Conservation (phyloP, 352 stramenopile species). For the Plasmopara halstedii region DNA sequence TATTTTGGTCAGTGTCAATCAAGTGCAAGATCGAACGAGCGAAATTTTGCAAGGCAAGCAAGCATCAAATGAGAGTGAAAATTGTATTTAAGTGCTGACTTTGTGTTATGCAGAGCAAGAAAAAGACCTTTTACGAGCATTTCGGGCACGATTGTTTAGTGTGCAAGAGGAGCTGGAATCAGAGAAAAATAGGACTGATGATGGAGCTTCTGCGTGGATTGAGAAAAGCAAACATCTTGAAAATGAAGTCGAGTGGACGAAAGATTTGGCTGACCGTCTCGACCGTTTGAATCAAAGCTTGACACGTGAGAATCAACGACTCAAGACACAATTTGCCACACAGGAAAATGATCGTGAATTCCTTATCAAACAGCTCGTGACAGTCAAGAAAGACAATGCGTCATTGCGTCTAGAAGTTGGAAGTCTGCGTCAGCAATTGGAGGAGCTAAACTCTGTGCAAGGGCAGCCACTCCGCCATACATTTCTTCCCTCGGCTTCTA, state of each 20-base stretch:
- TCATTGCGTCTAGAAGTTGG: slow-evolving; percentile 59
- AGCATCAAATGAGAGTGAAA: too few species aligned
- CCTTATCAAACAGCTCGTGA: slow-evolving; percentile 88
- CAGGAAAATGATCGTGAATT: slow-evolving; percentile 93
- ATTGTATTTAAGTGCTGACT: neutral
- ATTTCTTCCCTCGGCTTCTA: slow-evolving; percentile 23
- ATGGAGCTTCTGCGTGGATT: slow-evolving; percentile 86
- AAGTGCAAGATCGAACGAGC: slow-evolving; percentile 87
- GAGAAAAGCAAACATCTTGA: slow-evolving; percentile 87
- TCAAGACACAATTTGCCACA: slow-evolving; percentile 88
- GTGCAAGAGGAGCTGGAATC: slow-evolving; percentile 90
- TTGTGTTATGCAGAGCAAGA: slow-evolving; percentile 59
- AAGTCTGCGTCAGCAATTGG: slow-evolving; percentile 39
- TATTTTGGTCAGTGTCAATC: slow-evolving; percentile 85
- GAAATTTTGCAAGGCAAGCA: slow-evolving; percentile 73
- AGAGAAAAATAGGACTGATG: slow-evolving; percentile 87
- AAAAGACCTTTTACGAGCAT: slow-evolving; percentile 85
- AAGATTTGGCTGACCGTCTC: slow-evolving; percentile 85
- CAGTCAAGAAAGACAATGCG: slow-evolving; percentile 89
- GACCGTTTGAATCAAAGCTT: slow-evolving; percentile 88
- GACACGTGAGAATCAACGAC: slow-evolving; percentile 75
- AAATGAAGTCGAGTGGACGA: slow-evolving; percentile 85
- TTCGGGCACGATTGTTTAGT: slow-evolving; percentile 87
- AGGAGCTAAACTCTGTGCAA: slow-evolving; percentile 35
- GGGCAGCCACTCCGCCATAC: neutral